Conservation (phyloP, 1,284 basidiomycete species). For the Blastosporella zonata region DNA sequence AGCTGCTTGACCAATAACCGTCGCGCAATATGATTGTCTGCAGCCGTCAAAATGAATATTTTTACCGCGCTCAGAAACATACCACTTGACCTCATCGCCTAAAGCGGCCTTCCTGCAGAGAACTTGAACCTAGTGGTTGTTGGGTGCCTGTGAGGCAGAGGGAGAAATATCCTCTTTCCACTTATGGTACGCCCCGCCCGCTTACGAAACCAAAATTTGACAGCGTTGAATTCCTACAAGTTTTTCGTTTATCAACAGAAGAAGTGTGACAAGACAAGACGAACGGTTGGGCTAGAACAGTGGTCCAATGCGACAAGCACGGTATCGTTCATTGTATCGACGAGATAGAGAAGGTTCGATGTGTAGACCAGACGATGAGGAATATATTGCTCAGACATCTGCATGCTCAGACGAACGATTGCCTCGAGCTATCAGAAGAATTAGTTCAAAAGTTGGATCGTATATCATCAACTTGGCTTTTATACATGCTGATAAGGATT, state of each 20-base stretch:
- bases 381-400: not conserved
- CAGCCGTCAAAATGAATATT: not conserved
- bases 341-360: constrained; percentile 1
- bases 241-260: not conserved
- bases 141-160: constrained; percentile 4
- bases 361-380: not conserved
- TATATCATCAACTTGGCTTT: constrained; percentile 6
- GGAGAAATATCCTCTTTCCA: constrained; percentile 3
- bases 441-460: constrained; percentile 4
- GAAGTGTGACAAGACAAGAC: not conserved
- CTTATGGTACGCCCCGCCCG: constrained; percentile 1
- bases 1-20: constrained; percentile 4
- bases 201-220: constrained; percentile 8
- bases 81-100: constrained; percentile 7
- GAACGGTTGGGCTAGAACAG: constrained; percentile 2
- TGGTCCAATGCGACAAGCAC: constrained; percentile 6
- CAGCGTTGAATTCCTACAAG: constrained; percentile 4
- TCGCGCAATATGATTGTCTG: constrained; percentile 6
- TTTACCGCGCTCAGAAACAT: not conserved
- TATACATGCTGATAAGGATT: not conserved
- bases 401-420: constrained; percentile 5
- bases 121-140: constrained; percentile 1
- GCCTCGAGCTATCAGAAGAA: constrained; percentile 1
- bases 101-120: not conserved
- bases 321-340: constrained; percentile 9